Evolutionary conservation across 768 basidiomycete genomes (phyloP).

Genomic region (Phylloporus arenicola): DNA sequence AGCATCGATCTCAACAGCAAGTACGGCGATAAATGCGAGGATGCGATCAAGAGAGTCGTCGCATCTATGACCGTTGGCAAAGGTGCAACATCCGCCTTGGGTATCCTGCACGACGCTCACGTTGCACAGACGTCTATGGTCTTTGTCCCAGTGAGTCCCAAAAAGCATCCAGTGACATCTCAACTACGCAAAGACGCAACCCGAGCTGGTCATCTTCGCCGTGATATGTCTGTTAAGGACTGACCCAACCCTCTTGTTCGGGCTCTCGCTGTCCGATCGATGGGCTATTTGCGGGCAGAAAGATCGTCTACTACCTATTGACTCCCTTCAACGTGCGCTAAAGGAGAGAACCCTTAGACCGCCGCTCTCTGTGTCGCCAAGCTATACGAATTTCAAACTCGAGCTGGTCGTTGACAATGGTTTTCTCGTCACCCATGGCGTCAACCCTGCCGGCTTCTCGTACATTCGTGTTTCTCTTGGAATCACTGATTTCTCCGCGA

Average conservation of each 20-base stretch:
- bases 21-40: slow-evolving; percentile 62
- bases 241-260: slow-evolving; percentile 95
- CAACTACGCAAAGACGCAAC: slow-evolving; percentile 99
- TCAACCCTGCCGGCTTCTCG: slow-evolving; percentile 59
- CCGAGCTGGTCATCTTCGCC: slow-evolving; percentile 96
- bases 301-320: slow-evolving; percentile 97
- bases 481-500: slow-evolving; percentile 66
- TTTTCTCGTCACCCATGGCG: slow-evolving; percentile 68
- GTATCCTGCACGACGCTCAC: slow-evolving; percentile 6
- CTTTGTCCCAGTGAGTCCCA: slow-evolving; percentile 91
- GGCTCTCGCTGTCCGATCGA: slow-evolving; percentile 93
- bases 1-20: too few relatives aligned
- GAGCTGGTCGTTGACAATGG: slow-evolving; percentile 93
- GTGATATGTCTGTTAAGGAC: slow-evolving; percentile 98
- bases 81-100: slow-evolving; percentile 44
- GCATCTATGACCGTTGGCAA: slow-evolving; percentile 99
- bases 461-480: slow-evolving; percentile 69
- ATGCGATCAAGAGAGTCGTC: slow-evolving; percentile 95
- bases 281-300: slow-evolving; percentile 97
- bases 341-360: slow-evolving; percentile 98
- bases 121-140: slow-evolving; percentile 69
- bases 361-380: slow-evolving; percentile 97
- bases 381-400: slow-evolving; percentile 94
- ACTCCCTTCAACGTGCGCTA: slow-evolving; percentile 86
- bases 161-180: slow-evolving; percentile 99